Percentiles rank a stretch among this genome's conserved stretches.
Conservation (phyloP, 495 filamentous ascomycete species). For the Amorphotheca resinae region DNA sequence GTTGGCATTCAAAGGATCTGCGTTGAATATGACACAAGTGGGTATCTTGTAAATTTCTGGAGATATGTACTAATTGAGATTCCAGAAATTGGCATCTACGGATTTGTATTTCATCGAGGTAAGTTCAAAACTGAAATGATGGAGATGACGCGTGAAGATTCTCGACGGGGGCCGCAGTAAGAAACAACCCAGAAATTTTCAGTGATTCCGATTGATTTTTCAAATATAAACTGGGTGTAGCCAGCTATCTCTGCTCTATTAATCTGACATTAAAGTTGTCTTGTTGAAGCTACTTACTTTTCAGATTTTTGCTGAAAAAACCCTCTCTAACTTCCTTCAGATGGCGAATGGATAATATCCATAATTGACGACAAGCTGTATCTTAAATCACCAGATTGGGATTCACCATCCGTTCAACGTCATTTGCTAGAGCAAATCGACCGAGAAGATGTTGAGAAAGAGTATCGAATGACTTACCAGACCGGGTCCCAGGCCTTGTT, state of each 20-base stretch:
- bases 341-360: slow-evolving; percentile 84
- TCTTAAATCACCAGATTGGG: slow-evolving; percentile 70
- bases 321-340: slow-evolving; percentile 20
- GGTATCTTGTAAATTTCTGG: neutral
- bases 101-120: slow-evolving; percentile 78
- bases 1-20: slow-evolving; percentile 65
- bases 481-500: slow-evolving; percentile 62
- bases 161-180: too few relatives aligned
- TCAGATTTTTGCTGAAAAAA: too few relatives aligned
- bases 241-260: too few relatives aligned
- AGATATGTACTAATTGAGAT: neutral
- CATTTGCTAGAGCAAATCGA: slow-evolving; percentile 31
- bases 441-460: slow-evolving; percentile 59
- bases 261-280: too few relatives aligned
- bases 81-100: slow-evolving; percentile 71
- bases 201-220: too few relatives aligned
- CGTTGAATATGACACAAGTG: slow-evolving; percentile 56
- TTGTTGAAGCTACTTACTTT: too few relatives aligned
- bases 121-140: neutral
- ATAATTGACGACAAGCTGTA: slow-evolving; percentile 77
- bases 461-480: slow-evolving; percentile 64
- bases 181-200: too few relatives aligned
- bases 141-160: too few relatives aligned
- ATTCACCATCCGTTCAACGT: slow-evolving; percentile 25
- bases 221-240: too few relatives aligned